These are phyloP conservation scores for Kuraishia molischiana DNA, from an alignment of 805 yeast species.

Conservation along the genomic window DNA sequence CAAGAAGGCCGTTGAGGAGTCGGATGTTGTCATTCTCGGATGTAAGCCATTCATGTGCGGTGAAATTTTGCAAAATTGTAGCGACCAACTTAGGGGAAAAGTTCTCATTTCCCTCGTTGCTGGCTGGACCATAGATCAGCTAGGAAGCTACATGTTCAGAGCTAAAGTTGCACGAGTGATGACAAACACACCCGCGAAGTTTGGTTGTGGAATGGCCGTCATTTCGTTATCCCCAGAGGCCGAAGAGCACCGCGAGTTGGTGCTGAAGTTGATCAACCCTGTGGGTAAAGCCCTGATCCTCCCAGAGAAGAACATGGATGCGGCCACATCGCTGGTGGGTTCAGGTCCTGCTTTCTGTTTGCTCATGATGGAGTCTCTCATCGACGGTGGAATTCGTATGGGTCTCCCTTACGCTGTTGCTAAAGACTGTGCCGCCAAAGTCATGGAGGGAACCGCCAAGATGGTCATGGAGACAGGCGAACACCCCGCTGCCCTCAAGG, in stretches of 20 bases:
- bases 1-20: slow-evolving; percentile 44
- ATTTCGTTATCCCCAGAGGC: slow-evolving; percentile 61
- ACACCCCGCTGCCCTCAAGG: slow-evolving; percentile 84
- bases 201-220: slow-evolving; percentile 90
- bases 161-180: slow-evolving; percentile 92
- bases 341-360: slow-evolving; percentile 95
- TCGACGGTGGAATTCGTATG: slow-evolving; percentile 91
- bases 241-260: slow-evolving; percentile 32
- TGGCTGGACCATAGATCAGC: slow-evolving; percentile 79
- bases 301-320: slow-evolving; percentile 93
- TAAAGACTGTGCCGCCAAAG: slow-evolving; percentile 82
- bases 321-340: slow-evolving; percentile 90
- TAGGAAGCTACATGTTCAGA: slow-evolving; percentile 38
- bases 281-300: slow-evolving; percentile 59
- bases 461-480: slow-evolving; percentile 76
- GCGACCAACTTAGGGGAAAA: slow-evolving; percentile 35
- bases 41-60: slow-evolving; percentile 81
- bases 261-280: slow-evolving; percentile 44
- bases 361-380: slow-evolving; percentile 80
- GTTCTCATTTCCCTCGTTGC: slow-evolving; percentile 79
- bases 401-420: slow-evolving; percentile 86
- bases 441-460: slow-evolving; percentile 86
- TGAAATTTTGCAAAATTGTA: slow-evolving; percentile 43
- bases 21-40: slow-evolving; percentile 72
- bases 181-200: slow-evolving; percentile 96